phyloP scores from a whole-genome alignment of 2,329 filamentous ascomycete genomes.

The Xylaria sp. region DNA sequence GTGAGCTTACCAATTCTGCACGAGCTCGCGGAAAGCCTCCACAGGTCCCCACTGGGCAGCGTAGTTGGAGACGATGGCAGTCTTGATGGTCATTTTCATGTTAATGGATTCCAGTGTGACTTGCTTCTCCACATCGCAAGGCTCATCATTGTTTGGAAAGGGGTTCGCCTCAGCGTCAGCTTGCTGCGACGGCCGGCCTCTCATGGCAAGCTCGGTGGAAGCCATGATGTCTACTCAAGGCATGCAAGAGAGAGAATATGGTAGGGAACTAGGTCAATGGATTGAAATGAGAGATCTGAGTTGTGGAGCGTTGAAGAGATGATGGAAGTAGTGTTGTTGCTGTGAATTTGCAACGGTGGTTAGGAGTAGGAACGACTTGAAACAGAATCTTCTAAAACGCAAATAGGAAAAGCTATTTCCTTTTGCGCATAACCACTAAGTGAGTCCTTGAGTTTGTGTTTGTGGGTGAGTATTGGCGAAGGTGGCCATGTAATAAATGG shows the following conservation, averaged over 20 bases:
- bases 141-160: not conserved
- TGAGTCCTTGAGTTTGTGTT: too few relatives aligned
- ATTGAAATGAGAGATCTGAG: not conserved
- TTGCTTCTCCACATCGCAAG: not conserved
- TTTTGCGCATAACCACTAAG: too few relatives aligned
- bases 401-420: too few relatives aligned
- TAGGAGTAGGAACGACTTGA: too few relatives aligned
- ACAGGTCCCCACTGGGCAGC: constrained; percentile 15
- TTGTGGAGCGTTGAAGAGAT: not conserved
- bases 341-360: too few relatives aligned
- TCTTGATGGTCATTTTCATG: constrained; percentile 4
- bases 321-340: not conserved
- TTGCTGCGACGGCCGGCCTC: not conserved
- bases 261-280: not conserved
- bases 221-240: not conserved
- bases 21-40: constrained; percentile 39
- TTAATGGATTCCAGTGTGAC: constrained; percentile 13
- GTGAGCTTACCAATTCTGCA: constrained; percentile 38
- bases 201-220: not conserved
- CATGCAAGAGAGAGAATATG: not conserved
- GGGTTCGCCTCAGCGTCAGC: not conserved
- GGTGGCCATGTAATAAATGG: too few relatives aligned
- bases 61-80: constrained; percentile 9
- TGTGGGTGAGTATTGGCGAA: too few relatives aligned
- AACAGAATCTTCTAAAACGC: too few relatives aligned